Percentiles rank a stretch among this genome's conserved stretches.
Evolutionary conservation across 129 eudicot species (phyloP).

Genomic region (Arctium minus): DNA sequence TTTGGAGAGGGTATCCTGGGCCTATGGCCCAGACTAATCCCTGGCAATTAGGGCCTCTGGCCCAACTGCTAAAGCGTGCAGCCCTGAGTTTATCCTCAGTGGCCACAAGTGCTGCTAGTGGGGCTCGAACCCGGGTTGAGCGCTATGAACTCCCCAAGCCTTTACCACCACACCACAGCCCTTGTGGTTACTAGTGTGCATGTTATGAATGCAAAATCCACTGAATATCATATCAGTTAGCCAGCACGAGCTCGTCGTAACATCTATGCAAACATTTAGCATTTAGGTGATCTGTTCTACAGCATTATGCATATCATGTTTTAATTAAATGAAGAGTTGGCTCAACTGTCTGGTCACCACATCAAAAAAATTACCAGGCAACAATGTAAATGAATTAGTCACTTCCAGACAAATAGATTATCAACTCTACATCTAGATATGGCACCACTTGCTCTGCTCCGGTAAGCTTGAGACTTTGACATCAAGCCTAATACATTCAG

Average conservation of each 20-base stretch:
- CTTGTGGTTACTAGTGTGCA: background rate
- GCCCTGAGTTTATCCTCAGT: no score
- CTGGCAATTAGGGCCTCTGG: no score
- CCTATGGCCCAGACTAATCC: no score
- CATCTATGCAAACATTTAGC: background rate
- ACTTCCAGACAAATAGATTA: no score
- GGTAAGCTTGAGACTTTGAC: background rate
- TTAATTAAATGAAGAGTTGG: background rate
- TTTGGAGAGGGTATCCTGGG: no score
- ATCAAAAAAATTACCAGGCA: background rate
- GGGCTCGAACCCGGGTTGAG: no score
- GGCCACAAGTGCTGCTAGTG: no score
- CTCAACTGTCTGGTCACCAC: background rate
- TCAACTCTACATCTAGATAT: background rate
- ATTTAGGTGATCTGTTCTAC: background rate
- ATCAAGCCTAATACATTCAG: background rate
- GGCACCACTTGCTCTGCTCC: no score
- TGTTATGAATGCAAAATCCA: constrained; percentile 4
- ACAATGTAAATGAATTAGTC: background rate
- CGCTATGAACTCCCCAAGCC: no score
- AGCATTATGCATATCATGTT: background rate
- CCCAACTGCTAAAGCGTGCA: no score
- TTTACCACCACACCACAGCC: no score
- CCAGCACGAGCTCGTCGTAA: background rate
- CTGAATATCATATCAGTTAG: background rate